Conservation (phyloP, 495 filamentous ascomycete genomes). For the Aspergillus ostianus region DNA sequence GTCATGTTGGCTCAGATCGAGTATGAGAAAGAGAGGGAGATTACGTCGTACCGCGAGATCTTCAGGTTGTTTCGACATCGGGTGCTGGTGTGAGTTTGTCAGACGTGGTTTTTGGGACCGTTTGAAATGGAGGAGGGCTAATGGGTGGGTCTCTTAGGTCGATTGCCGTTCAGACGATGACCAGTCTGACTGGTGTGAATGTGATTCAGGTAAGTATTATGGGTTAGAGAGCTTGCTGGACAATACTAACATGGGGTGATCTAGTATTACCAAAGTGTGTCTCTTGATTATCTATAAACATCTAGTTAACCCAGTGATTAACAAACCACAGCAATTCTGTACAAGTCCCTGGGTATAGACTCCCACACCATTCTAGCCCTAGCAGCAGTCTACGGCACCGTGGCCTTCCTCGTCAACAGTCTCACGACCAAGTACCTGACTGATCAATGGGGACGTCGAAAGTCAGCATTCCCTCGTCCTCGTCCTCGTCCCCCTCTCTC, state of each 20-base stretch:
- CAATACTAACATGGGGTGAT: slow-evolving; percentile 2
- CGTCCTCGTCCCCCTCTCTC: not conserved
- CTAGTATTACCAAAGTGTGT: slow-evolving; percentile 54
- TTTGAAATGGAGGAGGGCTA: not conserved
- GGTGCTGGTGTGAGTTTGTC: slow-evolving; percentile 42
- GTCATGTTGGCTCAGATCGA: slow-evolving; percentile 58
- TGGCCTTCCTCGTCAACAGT: slow-evolving; percentile 52
- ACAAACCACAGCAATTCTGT: slow-evolving; percentile 41
- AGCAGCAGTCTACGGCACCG: slow-evolving; percentile 55
- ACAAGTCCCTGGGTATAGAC: slow-evolving; percentile 55
- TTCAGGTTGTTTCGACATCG: slow-evolving; percentile 51
- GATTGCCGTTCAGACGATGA: slow-evolving; percentile 59
- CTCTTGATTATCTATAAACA: not conserved
- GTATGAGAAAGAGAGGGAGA: slow-evolving; percentile 58
- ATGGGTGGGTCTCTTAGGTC: slow-evolving; percentile 26
- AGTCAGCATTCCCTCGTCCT: slow-evolving; percentile 29
- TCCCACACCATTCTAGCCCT: slow-evolving; percentile 51
- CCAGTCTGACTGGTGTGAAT: slow-evolving; percentile 55
- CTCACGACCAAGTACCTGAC: slow-evolving; percentile 54
- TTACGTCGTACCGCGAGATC: slow-evolving; percentile 52
- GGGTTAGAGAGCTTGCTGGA: not conserved
- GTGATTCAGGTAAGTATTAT: slow-evolving; percentile 45
- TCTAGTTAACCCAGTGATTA: slow-evolving; percentile 3
- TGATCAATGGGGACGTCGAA: slow-evolving; percentile 60
- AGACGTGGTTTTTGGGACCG: not conserved